These are phyloP conservation scores for Coniophora puteana DNA, from an alignment of 1,284 basidiomycete genomes.

Conservation along the genomic window DNA sequence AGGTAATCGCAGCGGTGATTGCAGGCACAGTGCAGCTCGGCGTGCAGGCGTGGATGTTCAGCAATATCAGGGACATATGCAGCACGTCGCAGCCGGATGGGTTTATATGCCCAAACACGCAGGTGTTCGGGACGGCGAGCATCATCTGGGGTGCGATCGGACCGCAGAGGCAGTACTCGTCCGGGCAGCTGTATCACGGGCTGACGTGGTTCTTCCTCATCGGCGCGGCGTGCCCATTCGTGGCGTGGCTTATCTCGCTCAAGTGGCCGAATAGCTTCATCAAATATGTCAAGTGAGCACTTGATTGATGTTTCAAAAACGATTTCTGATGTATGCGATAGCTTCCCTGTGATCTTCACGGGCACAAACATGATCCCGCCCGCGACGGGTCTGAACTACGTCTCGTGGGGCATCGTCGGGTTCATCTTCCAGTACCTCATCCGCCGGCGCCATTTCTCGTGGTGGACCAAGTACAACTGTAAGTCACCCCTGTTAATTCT, in stretches of 20 bases:
- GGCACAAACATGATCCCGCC: constrained; percentile 52
- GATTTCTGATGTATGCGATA: constrained; percentile 10
- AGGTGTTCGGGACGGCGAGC: constrained; percentile 35
- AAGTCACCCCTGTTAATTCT: constrained; percentile 3
- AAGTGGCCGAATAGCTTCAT: constrained; percentile 41
- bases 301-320: too few species aligned
- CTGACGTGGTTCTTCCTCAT: constrained; percentile 56
- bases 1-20: constrained; percentile 40
- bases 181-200: constrained; percentile 23
- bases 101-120: constrained; percentile 36
- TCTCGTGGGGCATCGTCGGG: constrained; percentile 47
- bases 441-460: constrained; percentile 44
- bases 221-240: constrained; percentile 43
- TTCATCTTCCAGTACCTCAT: constrained; percentile 55
- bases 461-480: constrained; percentile 59
- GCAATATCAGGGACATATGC: constrained; percentile 27
- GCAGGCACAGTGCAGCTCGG: constrained; percentile 38
- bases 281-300: constrained; percentile 42
- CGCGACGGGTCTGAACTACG: constrained; percentile 42
- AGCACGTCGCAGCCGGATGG: constrained; percentile 16
- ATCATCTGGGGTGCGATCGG: constrained; percentile 43
- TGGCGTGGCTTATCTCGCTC: constrained; percentile 34
- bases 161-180: constrained; percentile 31
- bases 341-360: constrained; percentile 50
- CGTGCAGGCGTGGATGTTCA: constrained; percentile 40